These are phyloP conservation scores for Colletotrichum tanaceti DNA, from an alignment of 2,329 filamentous ascomycete genomes.

Conservation along the genomic window DNA sequence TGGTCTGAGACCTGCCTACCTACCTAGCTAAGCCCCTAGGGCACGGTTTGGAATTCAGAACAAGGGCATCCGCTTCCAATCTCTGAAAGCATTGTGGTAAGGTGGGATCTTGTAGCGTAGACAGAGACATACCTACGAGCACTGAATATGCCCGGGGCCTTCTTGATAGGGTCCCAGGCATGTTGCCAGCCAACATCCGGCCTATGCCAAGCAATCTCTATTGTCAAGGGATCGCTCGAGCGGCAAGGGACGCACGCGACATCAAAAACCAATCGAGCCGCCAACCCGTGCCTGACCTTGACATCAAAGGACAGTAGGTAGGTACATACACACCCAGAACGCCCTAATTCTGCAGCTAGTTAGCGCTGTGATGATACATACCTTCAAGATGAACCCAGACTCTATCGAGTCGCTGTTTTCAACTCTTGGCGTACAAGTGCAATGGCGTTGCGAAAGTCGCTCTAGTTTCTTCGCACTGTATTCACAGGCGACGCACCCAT, in stretches of 20 bases:
- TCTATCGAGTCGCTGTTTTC: not conserved
- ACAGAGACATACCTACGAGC: constrained; percentile 19
- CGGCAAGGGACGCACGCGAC: constrained; percentile 25
- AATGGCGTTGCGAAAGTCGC: not conserved
- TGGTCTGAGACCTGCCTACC: constrained; percentile 28
- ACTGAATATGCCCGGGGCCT: constrained; percentile 6
- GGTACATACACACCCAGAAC: too few species aligned
- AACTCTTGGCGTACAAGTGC: not conserved
- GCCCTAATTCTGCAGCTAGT: not conserved
- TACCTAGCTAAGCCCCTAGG: not conserved
- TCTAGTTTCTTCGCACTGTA: constrained; percentile 18
- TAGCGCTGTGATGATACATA: not conserved
- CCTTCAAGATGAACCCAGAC: not conserved
- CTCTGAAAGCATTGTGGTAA: not conserved
- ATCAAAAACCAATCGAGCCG: not conserved
- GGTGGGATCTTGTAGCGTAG: not conserved
- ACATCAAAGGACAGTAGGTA: not conserved
- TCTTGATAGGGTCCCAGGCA: not conserved
- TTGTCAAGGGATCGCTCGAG: constrained; percentile 10
- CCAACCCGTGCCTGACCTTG: not conserved
- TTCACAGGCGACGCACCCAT: fast-evolving
- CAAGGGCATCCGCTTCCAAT: not conserved
- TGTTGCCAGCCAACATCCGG: constrained; percentile 18
- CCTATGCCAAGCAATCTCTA: constrained; percentile 11
- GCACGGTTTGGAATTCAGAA: not conserved